A percentile compares a stretch with the other conserved stretches of the same genome.
Evolutionary conservation across 2,329 filamentous ascomycete species (phyloP).

Genomic region (Didymella pomorum): DNA sequence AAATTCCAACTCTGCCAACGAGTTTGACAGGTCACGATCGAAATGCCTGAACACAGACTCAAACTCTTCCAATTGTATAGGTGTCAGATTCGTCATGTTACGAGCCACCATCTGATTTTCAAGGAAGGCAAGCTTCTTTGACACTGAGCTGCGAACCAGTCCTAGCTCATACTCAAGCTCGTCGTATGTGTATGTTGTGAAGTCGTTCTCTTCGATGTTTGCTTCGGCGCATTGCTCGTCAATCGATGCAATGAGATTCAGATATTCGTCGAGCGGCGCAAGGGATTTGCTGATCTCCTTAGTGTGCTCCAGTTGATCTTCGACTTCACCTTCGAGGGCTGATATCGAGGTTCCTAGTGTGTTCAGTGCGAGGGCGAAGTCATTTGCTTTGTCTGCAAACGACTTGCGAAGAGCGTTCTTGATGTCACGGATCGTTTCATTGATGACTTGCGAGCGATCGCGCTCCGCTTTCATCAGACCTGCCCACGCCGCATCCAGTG

Average conservation of each 20-base stretch:
- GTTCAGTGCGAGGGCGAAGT: slow-evolving; percentile 94
- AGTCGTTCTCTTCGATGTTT: slow-evolving; percentile 99
- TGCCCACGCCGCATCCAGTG: slow-evolving; percentile 83
- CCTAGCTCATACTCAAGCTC: slow-evolving; percentile 93
- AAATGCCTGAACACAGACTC: slow-evolving; percentile 99
- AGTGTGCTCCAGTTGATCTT: slow-evolving; percentile 91
- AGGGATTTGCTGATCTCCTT: slow-evolving; percentile 84
- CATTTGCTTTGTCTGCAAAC: slow-evolving; percentile 98
- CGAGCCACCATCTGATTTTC: slow-evolving; percentile 98
- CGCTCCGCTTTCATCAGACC: slow-evolving; percentile 84
- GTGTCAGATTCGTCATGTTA: slow-evolving; percentile 98
- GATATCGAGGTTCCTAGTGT: slow-evolving; percentile 95
- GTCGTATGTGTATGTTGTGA: slow-evolving; percentile 98
- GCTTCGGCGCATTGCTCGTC: slow-evolving; percentile 92
- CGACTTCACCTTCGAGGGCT: slow-evolving; percentile 94
- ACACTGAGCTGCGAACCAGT: slow-evolving; percentile 88
- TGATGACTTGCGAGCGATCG: slow-evolving; percentile 89
- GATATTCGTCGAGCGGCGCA: slow-evolving; percentile 86
- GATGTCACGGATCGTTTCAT: slow-evolving; percentile 98
- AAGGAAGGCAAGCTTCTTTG: slow-evolving; percentile 95
- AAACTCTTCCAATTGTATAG: slow-evolving; percentile 97
- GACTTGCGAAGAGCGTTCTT: slow-evolving; percentile 92
- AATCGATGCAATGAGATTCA: slow-evolving; percentile 84
- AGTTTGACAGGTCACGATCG: slow-evolving; percentile 90
- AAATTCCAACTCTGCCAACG: slow-evolving; percentile 91